phyloP scores from a whole-genome alignment of 805 yeast species.

The Candida nonsorbophila region DNA sequence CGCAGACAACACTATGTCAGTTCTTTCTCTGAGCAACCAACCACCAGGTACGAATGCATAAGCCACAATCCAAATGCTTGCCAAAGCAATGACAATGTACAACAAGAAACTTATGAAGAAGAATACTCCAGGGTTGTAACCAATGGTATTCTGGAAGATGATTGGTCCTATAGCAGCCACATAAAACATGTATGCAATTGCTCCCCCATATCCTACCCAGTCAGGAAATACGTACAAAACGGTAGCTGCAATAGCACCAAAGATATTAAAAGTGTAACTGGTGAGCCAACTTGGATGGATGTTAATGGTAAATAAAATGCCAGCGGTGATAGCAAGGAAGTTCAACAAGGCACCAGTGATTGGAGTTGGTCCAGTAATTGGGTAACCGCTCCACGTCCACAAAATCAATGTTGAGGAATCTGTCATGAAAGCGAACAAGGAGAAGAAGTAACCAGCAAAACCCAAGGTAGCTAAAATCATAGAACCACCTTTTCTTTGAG shows the following conservation, averaged over 20 bases:
- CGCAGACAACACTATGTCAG: slow-evolving; percentile 62
- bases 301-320: slow-evolving; percentile 30
- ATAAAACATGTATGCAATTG: slow-evolving; percentile 56
- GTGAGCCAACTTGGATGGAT: slow-evolving; percentile 16
- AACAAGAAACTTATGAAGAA: slow-evolving; percentile 47
- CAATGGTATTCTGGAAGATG: slow-evolving; percentile 52
- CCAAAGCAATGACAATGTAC: slow-evolving; percentile 56
- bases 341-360: slow-evolving; percentile 76
- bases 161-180: slow-evolving; percentile 56
- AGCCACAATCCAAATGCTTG: slow-evolving; percentile 95
- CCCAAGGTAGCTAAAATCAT: slow-evolving; percentile 55
- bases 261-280: slow-evolving; percentile 24
- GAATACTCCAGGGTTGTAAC: slow-evolving; percentile 50
- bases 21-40: slow-evolving; percentile 77
- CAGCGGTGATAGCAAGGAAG: slow-evolving; percentile 53
- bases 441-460: slow-evolving; percentile 70
- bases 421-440: slow-evolving; percentile 66
- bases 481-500: slow-evolving; percentile 30
- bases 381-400: slow-evolving; percentile 97
- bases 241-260: slow-evolving; percentile 47
- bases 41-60: slow-evolving; percentile 98
- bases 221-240: slow-evolving; percentile 49
- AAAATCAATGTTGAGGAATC: slow-evolving; percentile 84
- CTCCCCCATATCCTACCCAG: slow-evolving; percentile 77
- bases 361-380: slow-evolving; percentile 81